Evolutionary conservation across 352 stramenopile species (phyloP).

Genomic region (Pythium oligandrum): DNA sequence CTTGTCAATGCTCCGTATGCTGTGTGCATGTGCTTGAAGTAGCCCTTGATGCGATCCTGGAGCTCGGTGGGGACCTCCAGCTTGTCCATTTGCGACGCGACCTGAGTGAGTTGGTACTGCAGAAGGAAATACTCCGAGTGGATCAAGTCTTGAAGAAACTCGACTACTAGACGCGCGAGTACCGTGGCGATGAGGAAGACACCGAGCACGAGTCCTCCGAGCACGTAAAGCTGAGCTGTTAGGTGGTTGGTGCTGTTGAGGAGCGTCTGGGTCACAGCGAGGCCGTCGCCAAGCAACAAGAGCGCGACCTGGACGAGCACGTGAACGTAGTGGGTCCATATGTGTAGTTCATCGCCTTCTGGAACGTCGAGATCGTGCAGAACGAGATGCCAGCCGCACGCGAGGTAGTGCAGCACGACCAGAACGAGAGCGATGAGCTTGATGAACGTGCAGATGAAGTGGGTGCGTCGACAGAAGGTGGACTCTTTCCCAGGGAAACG

Average conservation of each 20-base stretch:
- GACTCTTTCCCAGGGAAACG: neutral
- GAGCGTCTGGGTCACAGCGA: neutral
- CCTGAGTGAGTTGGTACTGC: conserved; percentile 2
- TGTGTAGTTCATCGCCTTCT: too few relatives aligned
- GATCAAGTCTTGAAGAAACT: neutral
- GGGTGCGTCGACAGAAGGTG: neutral
- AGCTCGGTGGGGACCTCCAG: conserved; percentile 17
- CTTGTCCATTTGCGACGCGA: conserved; percentile 15
- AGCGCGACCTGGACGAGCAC: conserved; percentile 6
- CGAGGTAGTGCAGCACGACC: conserved; percentile 5
- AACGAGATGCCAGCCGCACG: conserved; percentile 5
- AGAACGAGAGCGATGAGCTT: neutral
- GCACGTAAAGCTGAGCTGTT: conserved; percentile 1
- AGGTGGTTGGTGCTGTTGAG: neutral
- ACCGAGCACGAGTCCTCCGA: conserved; percentile 3
- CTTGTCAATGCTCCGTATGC: conserved; percentile 9
- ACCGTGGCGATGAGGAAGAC: conserved; percentile 2
- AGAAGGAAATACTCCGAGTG: conserved; percentile 1
- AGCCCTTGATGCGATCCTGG: conserved; percentile 24
- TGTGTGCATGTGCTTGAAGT: conserved; percentile 27
- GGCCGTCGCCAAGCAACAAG: conserved; percentile 5
- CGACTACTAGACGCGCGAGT: conserved; percentile 2
- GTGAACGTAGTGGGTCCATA: conserved; percentile 1
- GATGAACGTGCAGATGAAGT: neutral
- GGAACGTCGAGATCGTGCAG: neutral